Conservation (phyloP, 176 grass and related monocot genomes). For the Hsuehochloa calcarea region DNA sequence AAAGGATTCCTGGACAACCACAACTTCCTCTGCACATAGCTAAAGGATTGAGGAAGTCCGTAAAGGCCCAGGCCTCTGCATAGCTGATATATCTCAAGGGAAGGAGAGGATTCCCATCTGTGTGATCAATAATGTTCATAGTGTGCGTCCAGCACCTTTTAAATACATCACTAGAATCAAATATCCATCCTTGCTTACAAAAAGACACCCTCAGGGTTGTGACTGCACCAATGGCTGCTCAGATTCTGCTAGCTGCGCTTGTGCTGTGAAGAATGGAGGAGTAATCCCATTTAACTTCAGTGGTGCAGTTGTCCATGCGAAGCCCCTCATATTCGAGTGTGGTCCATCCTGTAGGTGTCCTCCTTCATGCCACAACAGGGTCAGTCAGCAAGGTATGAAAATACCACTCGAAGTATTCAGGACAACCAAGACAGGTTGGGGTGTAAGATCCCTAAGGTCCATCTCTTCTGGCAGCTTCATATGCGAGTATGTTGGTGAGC, state of each 20-base stretch:
- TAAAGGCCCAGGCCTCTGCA: constrained; percentile 35
- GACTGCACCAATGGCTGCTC: constrained; percentile 57
- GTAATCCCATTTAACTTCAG: constrained; percentile 68
- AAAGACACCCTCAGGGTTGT: constrained; percentile 51
- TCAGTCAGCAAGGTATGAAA: constrained; percentile 66
- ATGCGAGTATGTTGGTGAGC: constrained; percentile 75
- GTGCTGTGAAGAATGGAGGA: constrained; percentile 66
- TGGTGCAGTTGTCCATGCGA: constrained; percentile 61
- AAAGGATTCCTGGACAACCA: constrained; percentile 55
- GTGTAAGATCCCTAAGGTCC: constrained; percentile 70
- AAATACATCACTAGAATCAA: constrained; percentile 56
- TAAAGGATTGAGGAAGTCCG: constrained; percentile 37
- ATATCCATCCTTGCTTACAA: constrained; percentile 29
- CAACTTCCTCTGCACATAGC: constrained; percentile 57
- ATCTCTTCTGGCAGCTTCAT: constrained; percentile 76
- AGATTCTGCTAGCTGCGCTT: constrained; percentile 47
- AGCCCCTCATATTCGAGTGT: constrained; percentile 67
- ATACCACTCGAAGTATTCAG: constrained; percentile 75
- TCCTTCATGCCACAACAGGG: constrained; percentile 64
- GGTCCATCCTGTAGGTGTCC: constrained; percentile 69
- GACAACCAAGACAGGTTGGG: constrained; percentile 63
- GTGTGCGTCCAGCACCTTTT: constrained; percentile 41
- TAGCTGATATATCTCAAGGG: constrained; percentile 60
- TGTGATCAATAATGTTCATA: constrained; percentile 63
- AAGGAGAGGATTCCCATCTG: constrained; percentile 57